Conservation (phyloP, 768 basidiomycete genomes). For the Tricholoma sp. region DNA sequence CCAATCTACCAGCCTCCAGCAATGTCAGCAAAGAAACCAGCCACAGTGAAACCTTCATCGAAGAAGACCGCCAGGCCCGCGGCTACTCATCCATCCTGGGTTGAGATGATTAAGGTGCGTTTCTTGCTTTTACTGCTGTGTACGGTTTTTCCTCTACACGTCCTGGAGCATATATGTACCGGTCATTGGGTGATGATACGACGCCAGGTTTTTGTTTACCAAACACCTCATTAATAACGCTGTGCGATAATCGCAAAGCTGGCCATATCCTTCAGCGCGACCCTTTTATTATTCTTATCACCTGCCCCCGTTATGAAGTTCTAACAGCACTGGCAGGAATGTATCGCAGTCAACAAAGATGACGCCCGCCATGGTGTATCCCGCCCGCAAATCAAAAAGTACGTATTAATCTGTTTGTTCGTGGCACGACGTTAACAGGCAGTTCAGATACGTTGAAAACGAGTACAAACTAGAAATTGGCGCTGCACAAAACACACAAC, state of each 20-base stretch:
- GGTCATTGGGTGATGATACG: constrained; percentile 10
- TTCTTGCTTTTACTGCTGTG: constrained; percentile 3
- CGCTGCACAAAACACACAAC: constrained; percentile 69
- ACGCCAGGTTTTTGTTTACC: constrained; percentile 15
- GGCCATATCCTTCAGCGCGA: neutral
- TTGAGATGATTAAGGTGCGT: constrained; percentile 77
- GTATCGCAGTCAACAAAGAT: constrained; percentile 66
- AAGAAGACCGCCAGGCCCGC: constrained; percentile 48
- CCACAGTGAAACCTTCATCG: constrained; percentile 30
- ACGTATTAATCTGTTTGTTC: constrained; percentile 13
- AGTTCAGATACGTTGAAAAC: constrained; percentile 70
- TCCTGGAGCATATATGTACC: neutral
- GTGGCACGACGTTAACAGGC: constrained; percentile 13
- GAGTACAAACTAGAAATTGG: constrained; percentile 80
- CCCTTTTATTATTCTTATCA: constrained; percentile 7
- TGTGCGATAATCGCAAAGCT: neutral
- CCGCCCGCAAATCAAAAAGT: constrained; percentile 93
- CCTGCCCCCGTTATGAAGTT: constrained; percentile 5
- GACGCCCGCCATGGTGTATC: constrained; percentile 83
- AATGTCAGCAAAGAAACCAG: constrained; percentile 31
- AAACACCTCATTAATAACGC: neutral
- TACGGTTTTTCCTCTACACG: neutral
- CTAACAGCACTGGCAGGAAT: constrained; percentile 54
- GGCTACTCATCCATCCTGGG: constrained; percentile 54
- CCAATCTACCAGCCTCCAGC: constrained; percentile 12